A percentile compares a stretch with the other conserved stretches of the same genome.
phyloP scores from a whole-genome alignment of 2,329 filamentous ascomycete species.

The Penicillium sp. region DNA sequence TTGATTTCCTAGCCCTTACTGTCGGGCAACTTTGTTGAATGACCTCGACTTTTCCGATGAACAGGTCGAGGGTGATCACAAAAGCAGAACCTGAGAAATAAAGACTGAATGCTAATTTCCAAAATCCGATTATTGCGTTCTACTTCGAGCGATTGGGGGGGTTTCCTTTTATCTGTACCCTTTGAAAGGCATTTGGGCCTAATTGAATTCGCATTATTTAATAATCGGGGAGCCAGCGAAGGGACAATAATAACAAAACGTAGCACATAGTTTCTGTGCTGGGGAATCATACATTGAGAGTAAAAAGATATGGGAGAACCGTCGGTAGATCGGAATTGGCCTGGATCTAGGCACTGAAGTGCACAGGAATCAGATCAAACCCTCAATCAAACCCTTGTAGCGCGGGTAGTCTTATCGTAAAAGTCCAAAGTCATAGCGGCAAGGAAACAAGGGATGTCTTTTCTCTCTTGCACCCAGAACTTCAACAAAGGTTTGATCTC shows the following conservation, averaged over 20 bases:
- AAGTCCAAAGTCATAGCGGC: slow-evolving; percentile 91
- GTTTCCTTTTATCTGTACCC: no score
- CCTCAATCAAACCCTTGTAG: slow-evolving; percentile 16
- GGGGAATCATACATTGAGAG: slow-evolving; percentile 28
- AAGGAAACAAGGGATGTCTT: slow-evolving; percentile 89
- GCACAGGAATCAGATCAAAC: not conserved
- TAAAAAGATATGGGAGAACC: slow-evolving; percentile 6
- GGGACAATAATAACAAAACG: slow-evolving; percentile 9
- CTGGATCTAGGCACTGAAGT: not conserved
- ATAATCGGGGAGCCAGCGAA: not conserved
- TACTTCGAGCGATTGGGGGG: no score
- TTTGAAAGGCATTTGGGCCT: not conserved
- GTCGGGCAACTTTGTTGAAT: no score
- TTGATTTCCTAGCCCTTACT: no score
- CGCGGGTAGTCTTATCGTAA: slow-evolving; percentile 64
- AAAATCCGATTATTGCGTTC: no score
- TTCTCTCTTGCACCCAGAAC: slow-evolving; percentile 94
- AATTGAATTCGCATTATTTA: not conserved
- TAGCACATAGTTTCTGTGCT: slow-evolving; percentile 25
- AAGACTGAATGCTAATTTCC: no score
- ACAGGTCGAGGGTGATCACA: no score
- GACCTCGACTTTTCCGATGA: no score
- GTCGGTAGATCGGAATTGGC: not conserved
- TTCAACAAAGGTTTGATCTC: slow-evolving; percentile 85
- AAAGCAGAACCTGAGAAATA: no score